Conservation (phyloP, 257 asterid genomes). For the Mentha longifolia region DNA sequence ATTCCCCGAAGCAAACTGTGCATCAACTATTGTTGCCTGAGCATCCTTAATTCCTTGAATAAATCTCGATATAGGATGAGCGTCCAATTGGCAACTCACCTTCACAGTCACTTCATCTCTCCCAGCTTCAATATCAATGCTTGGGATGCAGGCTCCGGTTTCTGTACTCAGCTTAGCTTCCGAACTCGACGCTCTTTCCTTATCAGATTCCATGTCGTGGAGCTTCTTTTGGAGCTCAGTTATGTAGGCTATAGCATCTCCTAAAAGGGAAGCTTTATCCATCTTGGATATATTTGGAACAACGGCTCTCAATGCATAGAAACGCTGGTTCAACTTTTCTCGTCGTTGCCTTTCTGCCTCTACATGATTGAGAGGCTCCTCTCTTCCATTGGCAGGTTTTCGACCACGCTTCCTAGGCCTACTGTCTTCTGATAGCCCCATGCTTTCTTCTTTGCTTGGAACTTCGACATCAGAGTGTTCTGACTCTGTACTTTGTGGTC, state of each 20-base stretch:
- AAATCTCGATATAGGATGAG: constrained; percentile 66
- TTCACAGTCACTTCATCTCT: constrained; percentile 54
- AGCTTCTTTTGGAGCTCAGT: constrained; percentile 90
- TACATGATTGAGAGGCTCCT: constrained; percentile 88
- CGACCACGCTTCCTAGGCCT: constrained; percentile 91
- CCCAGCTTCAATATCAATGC: constrained; percentile 51
- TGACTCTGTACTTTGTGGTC: constrained; percentile 52
- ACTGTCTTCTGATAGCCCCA: constrained; percentile 50
- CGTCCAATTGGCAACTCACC: constrained; percentile 61
- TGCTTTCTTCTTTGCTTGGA: constrained; percentile 55
- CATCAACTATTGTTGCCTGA: constrained; percentile 57
- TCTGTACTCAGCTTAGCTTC: constrained; percentile 47
- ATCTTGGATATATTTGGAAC: constrained; percentile 91
- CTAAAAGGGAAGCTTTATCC: constrained; percentile 96
- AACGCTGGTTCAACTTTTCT: constrained; percentile 89
- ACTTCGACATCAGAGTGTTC: constrained; percentile 72
- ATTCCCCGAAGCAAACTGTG: constrained; percentile 54
- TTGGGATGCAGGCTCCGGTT: constrained; percentile 33
- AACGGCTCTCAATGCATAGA: constrained; percentile 85
- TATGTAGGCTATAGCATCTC: constrained; percentile 93
- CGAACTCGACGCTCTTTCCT: constrained; percentile 46
- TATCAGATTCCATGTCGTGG: constrained; percentile 68
- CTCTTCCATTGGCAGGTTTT: constrained; percentile 92
- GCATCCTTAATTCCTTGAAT: constrained; percentile 60
- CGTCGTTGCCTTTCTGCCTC: constrained; percentile 94